phyloP scores from a whole-genome alignment of 148 eudicot genomes.

The Amaranthus hypochondriacus region DNA sequence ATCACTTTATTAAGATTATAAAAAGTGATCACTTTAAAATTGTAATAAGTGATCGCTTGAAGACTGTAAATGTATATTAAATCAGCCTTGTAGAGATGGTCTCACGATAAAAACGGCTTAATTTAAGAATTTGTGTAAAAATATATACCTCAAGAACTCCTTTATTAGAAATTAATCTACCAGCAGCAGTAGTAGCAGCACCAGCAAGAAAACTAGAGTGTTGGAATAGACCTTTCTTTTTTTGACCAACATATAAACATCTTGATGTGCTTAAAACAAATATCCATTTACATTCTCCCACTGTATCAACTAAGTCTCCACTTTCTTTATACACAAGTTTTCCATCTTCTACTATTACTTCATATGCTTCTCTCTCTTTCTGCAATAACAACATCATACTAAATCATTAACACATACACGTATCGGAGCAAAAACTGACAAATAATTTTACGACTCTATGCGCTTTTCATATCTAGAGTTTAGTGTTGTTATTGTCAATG shows the following conservation, averaged over 20 bases:
- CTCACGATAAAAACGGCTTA: too few species aligned
- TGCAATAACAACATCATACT: constrained; percentile 24
- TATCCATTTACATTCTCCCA: constrained; percentile 78
- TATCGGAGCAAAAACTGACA: too few species aligned
- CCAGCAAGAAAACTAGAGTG: constrained; percentile 96
- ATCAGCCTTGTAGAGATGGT: too few species aligned
- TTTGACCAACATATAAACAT: constrained; percentile 70
- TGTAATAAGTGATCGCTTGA: too few species aligned
- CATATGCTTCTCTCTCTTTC: constrained; percentile 74
- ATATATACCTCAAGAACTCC: constrained; percentile 75
- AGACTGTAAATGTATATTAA: too few species aligned
- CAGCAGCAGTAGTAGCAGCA: constrained; percentile 87
- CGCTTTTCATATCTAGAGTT: too few species aligned
- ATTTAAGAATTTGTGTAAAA: too few species aligned
- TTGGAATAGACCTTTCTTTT: constrained; percentile 78
- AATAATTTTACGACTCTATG: too few species aligned
- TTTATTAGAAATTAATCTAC: constrained; percentile 58
- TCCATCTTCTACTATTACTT: constrained; percentile 77
- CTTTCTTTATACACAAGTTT: constrained; percentile 59
- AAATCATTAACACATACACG: not conserved
- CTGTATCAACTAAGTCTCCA: constrained; percentile 55
- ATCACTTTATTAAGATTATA: too few species aligned
- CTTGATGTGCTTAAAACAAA: constrained; percentile 90
- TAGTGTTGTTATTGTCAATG: too few species aligned
- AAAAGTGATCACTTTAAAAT: too few species aligned